Percentiles rank a stretch among this genome's conserved stretches.
phyloP scores from a whole-genome alignment of 176 grass and related monocot genomes.

The Zea luxurians region DNA sequence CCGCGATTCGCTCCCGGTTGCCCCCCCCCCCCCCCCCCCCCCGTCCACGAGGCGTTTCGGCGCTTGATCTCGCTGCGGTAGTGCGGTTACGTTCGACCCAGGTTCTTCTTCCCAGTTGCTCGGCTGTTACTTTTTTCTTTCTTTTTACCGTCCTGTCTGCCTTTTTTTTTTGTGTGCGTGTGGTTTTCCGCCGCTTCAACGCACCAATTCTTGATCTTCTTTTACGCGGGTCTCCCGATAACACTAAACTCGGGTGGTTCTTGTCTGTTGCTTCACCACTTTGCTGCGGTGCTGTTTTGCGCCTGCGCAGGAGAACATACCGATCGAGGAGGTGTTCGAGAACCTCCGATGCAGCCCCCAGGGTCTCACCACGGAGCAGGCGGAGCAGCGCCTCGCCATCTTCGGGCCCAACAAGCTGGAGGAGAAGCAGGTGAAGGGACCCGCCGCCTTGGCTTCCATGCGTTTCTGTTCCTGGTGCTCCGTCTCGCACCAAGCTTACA shows the following conservation, averaged over 20 bases:
- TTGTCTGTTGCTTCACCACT: not conserved
- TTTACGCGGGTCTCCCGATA: not conserved
- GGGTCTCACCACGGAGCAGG: slow-evolving; percentile 68
- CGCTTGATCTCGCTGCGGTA: not conserved
- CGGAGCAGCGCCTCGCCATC: slow-evolving; percentile 61
- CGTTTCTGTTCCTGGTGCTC: not conserved
- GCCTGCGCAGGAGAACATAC: slow-evolving; percentile 69
- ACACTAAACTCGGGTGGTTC: not conserved
- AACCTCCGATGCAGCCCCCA: slow-evolving; percentile 70
- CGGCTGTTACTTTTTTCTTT: not conserved
- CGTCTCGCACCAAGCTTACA: not conserved
- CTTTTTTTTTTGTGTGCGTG: not conserved
- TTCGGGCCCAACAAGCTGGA: slow-evolving; percentile 90
- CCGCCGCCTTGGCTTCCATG: not conserved
- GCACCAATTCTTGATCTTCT: not conserved
- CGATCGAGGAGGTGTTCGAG: slow-evolving; percentile 86
- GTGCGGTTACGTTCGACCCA: slow-evolving; percentile 9
- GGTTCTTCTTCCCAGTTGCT: not conserved
- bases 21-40: not conserved
- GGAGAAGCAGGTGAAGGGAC: slow-evolving; percentile 66
- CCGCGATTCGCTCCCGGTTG: not conserved
- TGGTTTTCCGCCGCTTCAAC: not conserved
- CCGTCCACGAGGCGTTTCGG: not conserved
- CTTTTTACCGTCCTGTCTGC: not conserved
- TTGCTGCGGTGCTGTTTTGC: not conserved